These are phyloP conservation scores for Coemansia sp. DNA, from an alignment of 192 early-diverging fungal genomes.

Conservation along the genomic window DNA sequence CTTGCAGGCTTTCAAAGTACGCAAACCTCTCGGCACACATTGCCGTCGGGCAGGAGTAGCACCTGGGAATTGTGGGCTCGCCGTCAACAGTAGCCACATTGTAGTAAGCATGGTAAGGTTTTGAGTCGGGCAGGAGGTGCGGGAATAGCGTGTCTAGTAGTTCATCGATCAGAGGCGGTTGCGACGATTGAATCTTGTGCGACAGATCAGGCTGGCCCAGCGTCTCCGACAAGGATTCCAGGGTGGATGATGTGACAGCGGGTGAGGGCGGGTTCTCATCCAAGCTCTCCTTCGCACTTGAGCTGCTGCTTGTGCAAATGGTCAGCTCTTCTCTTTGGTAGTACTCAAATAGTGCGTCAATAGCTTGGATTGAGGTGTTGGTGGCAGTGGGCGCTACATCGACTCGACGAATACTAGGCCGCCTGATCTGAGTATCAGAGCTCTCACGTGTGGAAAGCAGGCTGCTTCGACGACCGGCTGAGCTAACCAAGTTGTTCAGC, in stretches of 20 bases:
- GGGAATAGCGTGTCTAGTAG: constrained; percentile 30
- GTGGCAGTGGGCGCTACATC: constrained; percentile 13
- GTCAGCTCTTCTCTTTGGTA: neutral
- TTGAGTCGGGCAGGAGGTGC: constrained; percentile 4
- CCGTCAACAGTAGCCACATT: constrained; percentile 35
- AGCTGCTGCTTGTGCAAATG: neutral
- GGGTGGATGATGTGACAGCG: neutral
- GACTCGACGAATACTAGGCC: constrained; percentile 15
- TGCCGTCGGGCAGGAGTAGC: constrained; percentile 32
- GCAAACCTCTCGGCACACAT: constrained; percentile 16
- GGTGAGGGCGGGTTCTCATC: neutral
- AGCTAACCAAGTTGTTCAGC: neutral
- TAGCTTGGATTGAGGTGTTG: constrained; percentile 20
- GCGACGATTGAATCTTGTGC: neutral
- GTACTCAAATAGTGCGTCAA: constrained; percentile 26
- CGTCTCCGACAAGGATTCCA: neutral
- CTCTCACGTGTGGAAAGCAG: neutral
- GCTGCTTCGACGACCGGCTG: neutral
- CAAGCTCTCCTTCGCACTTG: neutral
- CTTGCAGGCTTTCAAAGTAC: constrained; percentile 20
- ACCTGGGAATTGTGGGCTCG: constrained; percentile 15
- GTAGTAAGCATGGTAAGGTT: constrained; percentile 25
- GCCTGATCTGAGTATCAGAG: neutral
- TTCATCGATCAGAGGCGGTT: constrained; percentile 7
- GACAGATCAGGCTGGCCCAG: neutral